Evolutionary conservation across 306 rosid genomes (phyloP).

Genomic region (Casuarina cunninghamiana): DNA sequence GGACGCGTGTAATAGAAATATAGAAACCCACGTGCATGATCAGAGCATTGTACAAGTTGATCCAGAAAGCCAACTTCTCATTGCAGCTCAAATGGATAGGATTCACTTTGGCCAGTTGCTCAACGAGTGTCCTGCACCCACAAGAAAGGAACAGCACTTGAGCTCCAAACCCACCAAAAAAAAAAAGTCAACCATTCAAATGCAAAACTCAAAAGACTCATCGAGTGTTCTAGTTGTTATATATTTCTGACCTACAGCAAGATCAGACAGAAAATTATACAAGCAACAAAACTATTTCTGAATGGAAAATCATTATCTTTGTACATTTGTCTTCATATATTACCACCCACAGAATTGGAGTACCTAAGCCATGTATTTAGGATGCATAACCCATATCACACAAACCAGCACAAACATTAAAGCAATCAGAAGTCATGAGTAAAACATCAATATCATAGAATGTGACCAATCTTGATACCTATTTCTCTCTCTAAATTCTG

Average conservation of each 20-base stretch:
- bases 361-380: not conserved
- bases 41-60: constrained; percentile 70
- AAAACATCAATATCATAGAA: not conserved
- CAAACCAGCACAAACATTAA: not conserved
- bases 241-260: not conserved
- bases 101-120: constrained; percentile 72
- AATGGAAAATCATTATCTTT: not conserved
- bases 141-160: constrained; percentile 3
- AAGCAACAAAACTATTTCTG: not conserved
- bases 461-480: not conserved
- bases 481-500: not conserved
- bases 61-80: constrained; percentile 79
- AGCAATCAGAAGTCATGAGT: not conserved
- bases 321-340: not conserved
- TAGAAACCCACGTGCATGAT: constrained; percentile 67
- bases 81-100: constrained; percentile 57
- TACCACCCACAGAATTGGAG: not conserved
- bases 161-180: not conserved
- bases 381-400: not conserved
- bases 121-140: constrained; percentile 65
- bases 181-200: not conserved
- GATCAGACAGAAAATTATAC: not conserved
- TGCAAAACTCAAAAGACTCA: not conserved
- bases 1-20: not conserved
- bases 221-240: not conserved